Conservation (phyloP, 2,329 filamentous ascomycete species). For the Aspergillus flavus region DNA sequence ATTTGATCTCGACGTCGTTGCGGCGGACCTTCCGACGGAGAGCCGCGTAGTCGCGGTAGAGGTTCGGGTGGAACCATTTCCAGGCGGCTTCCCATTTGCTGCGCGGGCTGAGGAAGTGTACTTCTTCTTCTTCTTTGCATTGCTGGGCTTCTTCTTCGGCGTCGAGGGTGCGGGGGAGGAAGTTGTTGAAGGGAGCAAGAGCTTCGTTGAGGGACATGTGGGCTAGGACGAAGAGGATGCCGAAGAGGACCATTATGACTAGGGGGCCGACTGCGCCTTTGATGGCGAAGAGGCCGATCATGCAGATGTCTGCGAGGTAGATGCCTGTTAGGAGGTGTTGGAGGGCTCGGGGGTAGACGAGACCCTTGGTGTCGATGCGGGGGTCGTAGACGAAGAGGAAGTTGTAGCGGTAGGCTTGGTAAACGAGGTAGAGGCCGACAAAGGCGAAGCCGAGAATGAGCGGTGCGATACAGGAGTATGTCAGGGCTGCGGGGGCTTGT, state of each 20-base stretch:
- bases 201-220: constrained; percentile 61
- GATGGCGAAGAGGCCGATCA: constrained; percentile 82
- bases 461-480: constrained; percentile 85
- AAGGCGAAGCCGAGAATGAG: constrained; percentile 81
- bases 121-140: constrained; percentile 39
- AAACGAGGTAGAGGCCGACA: constrained; percentile 76
- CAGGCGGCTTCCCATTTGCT: constrained; percentile 28
- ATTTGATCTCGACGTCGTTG: constrained; percentile 58
- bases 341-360: constrained; percentile 82
- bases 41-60: constrained; percentile 73
- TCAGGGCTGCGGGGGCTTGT: constrained; percentile 62
- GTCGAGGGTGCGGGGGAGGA: constrained; percentile 70
- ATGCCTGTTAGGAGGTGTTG: constrained; percentile 82
- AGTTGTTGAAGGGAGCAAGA: constrained; percentile 55
- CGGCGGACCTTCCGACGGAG: constrained; percentile 70
- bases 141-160: constrained; percentile 54
- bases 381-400: constrained; percentile 83
- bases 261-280: constrained; percentile 65
- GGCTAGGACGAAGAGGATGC: constrained; percentile 74
- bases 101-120: constrained; percentile 7
- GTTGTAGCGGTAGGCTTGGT: constrained; percentile 88
- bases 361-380: constrained; percentile 80
- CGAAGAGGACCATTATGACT: constrained; percentile 74
- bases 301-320: constrained; percentile 79
- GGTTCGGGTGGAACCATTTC: constrained; percentile 68